phyloP scores from a whole-genome alignment of 139 green algal genomes.

The Coelastrella sp. region DNA sequence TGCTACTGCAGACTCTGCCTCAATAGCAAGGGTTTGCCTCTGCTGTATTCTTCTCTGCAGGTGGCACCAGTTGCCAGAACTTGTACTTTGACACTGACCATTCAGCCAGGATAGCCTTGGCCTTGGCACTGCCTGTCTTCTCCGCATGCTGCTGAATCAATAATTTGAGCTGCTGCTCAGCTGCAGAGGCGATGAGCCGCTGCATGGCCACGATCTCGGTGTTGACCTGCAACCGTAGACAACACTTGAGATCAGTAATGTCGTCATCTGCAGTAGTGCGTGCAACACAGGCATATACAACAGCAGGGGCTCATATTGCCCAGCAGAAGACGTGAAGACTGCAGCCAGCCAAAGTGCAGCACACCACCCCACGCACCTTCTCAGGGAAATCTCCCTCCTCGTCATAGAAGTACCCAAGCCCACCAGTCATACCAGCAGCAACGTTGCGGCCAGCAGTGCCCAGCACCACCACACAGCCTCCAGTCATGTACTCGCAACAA shows the following conservation, averaged over 20 bases:
- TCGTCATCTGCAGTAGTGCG: background rate
- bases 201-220: constrained; percentile 96
- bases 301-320: background rate
- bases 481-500: constrained; percentile 99
- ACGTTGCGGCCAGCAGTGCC: constrained; percentile 96
- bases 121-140: constrained; percentile 84
- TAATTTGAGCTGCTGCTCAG: constrained; percentile 87
- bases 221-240: constrained; percentile 86
- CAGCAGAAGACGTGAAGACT: background rate
- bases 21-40: constrained; percentile 63
- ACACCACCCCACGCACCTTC: constrained; percentile 60
- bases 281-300: background rate
- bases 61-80: constrained; percentile 99
- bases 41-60: constrained; percentile 80
- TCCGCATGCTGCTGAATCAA: constrained; percentile 89
- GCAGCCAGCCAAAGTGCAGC: background rate
- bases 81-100: constrained; percentile 81
- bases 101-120: constrained; percentile 79
- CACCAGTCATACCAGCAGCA: constrained; percentile 97
- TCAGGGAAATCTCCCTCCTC: constrained; percentile 90
- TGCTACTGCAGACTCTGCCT: background rate
- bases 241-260: background rate
- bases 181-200: constrained; percentile 86
- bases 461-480: constrained; percentile 74
- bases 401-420: constrained; percentile 98